Evolutionary conservation across 371 early-diverging fungal species (phyloP), one percentile per base, ranked within the genome.

Genomic region (Gilbertella persicaria): DNA sequence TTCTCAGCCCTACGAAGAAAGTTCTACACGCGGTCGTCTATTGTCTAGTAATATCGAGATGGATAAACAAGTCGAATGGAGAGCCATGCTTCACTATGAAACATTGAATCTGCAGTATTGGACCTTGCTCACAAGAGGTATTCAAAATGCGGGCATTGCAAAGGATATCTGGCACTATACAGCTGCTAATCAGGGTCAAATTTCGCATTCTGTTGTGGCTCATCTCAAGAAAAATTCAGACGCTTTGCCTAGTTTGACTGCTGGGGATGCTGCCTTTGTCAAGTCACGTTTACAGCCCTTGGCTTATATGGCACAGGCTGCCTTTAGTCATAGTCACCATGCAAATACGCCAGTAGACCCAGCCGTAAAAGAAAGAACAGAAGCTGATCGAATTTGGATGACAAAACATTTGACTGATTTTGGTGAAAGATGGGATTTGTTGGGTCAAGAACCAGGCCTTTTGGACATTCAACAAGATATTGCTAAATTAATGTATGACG

Each of bases 21-120:
- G 52, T 6, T 57, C 53, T 19, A 58, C 48, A 17, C 54, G 53
- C 13, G 45, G 60, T 12, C 60, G 57, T 8, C 25, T 62, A 9
- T 37, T 51, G 28, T 45, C 53, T 24, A 39, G 19, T 12, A 24
- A 13, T 16, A 25, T 3, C 16, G 8, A 29, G 5, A 13, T 33
- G 4, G 45, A 50, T 25, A 9, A 36, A 16, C 28, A 53, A 4
- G 50, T 48, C 30, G 58, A 58, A 25, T 58, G 64, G 64, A 36
- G 58, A 6, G 58, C 64, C 7, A 44, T 58, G 29, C 45, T 62
- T 13, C 62, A 64, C 14, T 75, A 74, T 40, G 70, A 76, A 30
- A 67, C 78, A 5, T 50, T 78, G 35, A 80, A 80, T 53, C 45
- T 80, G 21, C 78, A 78, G 45, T 80, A 80, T 39, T 80, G 80